Conservation (phyloP, 306 rosid genomes). For the Mucuna pruriens region DNA sequence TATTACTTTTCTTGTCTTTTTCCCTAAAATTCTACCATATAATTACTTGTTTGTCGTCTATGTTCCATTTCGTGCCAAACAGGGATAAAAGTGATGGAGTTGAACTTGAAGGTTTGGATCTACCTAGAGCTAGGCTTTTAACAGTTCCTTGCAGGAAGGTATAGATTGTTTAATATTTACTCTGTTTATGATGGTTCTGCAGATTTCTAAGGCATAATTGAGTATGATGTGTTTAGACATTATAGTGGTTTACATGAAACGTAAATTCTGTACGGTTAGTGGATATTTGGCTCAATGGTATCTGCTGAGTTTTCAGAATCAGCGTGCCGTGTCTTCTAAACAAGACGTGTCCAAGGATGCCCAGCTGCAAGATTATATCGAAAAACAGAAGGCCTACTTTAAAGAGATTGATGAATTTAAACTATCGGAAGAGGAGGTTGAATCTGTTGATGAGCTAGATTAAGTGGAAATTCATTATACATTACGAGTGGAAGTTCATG, state of each 20-base stretch:
- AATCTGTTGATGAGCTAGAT: slow-evolving; percentile 56
- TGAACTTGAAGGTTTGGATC: slow-evolving; percentile 35
- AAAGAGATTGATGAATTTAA: slow-evolving; percentile 76
- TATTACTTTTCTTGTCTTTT: background rate
- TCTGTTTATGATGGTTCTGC: background rate
- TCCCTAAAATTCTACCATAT: background rate
- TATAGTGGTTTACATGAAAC: background rate
- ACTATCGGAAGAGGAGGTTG: slow-evolving; percentile 72
- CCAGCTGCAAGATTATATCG: slow-evolving; percentile 58
- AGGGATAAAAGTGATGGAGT: slow-evolving; percentile 44
- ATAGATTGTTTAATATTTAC: background rate
- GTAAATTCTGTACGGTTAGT: background rate
- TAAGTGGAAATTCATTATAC: too few relatives aligned
- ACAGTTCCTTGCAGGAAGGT: slow-evolving; percentile 66
- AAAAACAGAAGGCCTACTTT: slow-evolving; percentile 70
- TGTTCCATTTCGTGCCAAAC: slow-evolving; percentile 31
- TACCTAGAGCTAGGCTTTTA: slow-evolving; percentile 47
- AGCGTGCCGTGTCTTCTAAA: slow-evolving; percentile 27
- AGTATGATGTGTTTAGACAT: background rate
- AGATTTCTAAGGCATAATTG: background rate
- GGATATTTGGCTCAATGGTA: slow-evolving; percentile 25
- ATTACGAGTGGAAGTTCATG: background rate
- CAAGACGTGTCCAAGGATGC: slow-evolving; percentile 33
- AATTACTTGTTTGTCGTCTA: background rate
- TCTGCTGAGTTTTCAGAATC: slow-evolving; percentile 56